A percentile compares a stretch with the other conserved stretches of the same genome.
Conservation (phyloP, 2,329 filamentous ascomycete genomes). For the Exophiala xenobiotica region DNA sequence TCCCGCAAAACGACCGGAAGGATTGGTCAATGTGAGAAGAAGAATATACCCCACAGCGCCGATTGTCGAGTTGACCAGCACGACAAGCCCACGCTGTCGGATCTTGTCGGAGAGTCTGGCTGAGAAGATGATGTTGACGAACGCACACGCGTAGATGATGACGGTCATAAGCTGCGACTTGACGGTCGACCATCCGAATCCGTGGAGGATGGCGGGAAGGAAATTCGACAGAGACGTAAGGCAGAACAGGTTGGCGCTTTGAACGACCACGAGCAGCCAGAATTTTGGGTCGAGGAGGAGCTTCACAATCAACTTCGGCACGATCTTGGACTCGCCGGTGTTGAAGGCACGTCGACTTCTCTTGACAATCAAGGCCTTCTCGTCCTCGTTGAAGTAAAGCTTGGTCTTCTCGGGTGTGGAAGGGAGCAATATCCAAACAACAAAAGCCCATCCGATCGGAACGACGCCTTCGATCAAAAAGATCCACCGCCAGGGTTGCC, state of each 20-base stretch:
- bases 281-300: slow-evolving; percentile 20
- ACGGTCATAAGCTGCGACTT: slow-evolving; percentile 23
- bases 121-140: slow-evolving; percentile 16
- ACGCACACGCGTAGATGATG: slow-evolving; percentile 21
- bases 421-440: slow-evolving; percentile 12
- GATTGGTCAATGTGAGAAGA: slow-evolving; percentile 10
- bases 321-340: slow-evolving; percentile 21
- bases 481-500: slow-evolving; percentile 47
- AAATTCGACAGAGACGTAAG: slow-evolving; percentile 17
- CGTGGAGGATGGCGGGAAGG: slow-evolving; percentile 18
- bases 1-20: slow-evolving; percentile 15
- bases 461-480: slow-evolving; percentile 48
- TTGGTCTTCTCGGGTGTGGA: slow-evolving; percentile 9
- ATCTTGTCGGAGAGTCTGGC: slow-evolving; percentile 17
- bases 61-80: slow-evolving; percentile 9
- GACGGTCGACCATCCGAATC: slow-evolving; percentile 16
- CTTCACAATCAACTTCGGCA: slow-evolving; percentile 10
- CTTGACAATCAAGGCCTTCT: slow-evolving; percentile 14
- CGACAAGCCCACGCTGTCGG: slow-evolving; percentile 1
- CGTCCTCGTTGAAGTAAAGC: slow-evolving; percentile 11
- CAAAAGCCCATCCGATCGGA: slow-evolving; percentile 14
- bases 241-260: slow-evolving; percentile 18
- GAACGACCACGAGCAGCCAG: slow-evolving; percentile 16
- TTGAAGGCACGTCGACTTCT: slow-evolving; percentile 12
- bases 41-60: slow-evolving; percentile 7